A percentile compares a stretch with the other conserved stretches of the same genome.
Conservation (phyloP, 2,329 filamentous ascomycete genomes). For the Penicillium sp. region DNA sequence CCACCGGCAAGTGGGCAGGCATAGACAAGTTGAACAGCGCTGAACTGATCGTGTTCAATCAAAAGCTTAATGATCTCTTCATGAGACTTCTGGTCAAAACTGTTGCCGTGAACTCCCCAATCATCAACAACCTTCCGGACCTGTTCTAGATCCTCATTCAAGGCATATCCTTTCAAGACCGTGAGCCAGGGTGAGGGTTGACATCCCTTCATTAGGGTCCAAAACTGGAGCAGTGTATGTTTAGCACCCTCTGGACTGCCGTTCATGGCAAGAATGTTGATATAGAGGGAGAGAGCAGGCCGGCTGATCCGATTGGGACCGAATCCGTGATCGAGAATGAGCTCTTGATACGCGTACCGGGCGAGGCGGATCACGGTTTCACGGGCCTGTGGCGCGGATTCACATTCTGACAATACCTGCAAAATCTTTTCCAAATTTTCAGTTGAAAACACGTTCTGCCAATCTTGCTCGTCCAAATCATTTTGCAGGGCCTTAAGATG, state of each 20-base stretch:
- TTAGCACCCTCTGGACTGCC: slow-evolving; percentile 59
- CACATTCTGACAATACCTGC: slow-evolving; percentile 39
- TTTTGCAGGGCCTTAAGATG: slow-evolving; percentile 54
- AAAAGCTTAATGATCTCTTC: slow-evolving; percentile 64
- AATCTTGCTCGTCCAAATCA: slow-evolving; percentile 34
- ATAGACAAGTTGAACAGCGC: slow-evolving; percentile 70
- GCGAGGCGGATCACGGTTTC: slow-evolving; percentile 44
- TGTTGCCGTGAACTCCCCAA: slow-evolving; percentile 56
- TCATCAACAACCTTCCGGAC: slow-evolving; percentile 60
- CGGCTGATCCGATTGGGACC: slow-evolving; percentile 35
- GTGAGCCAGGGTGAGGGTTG: slow-evolving; percentile 47
- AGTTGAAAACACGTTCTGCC: slow-evolving; percentile 40
- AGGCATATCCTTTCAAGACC: slow-evolving; percentile 63
- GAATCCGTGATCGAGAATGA: slow-evolving; percentile 47
- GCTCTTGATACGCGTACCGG: slow-evolving; percentile 38
- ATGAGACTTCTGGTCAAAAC: slow-evolving; percentile 45
- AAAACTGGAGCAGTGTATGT: slow-evolving; percentile 47
- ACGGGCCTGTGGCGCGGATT: slow-evolving; percentile 38
- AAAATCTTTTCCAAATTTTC: slow-evolving; percentile 45
- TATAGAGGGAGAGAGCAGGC: slow-evolving; percentile 48
- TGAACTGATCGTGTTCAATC: slow-evolving; percentile 57
- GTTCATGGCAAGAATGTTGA: slow-evolving; percentile 56
- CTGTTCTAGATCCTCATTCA: slow-evolving; percentile 58
- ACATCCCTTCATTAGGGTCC: slow-evolving; percentile 33
- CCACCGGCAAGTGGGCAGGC: slow-evolving; percentile 52